A percentile compares a stretch with the other conserved stretches of the same genome.
These are phyloP conservation scores for Diutina mesorugosa DNA, from an alignment of 1,139 yeast genomes.

Conservation along the genomic window DNA sequence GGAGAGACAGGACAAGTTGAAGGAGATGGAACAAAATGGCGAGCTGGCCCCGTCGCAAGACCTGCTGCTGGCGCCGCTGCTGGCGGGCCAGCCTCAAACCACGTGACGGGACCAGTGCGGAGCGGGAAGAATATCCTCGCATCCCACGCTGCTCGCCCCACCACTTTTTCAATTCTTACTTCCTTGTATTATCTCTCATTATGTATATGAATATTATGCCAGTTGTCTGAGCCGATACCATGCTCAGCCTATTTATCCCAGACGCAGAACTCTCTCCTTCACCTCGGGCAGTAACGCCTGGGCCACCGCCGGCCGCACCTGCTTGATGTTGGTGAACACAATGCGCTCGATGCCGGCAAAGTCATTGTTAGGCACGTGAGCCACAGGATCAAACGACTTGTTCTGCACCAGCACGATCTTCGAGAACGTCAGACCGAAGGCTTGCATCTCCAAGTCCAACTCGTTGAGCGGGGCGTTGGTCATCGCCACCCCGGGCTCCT, in stretches of 20 bases:
- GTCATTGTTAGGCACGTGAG: conserved; percentile 26
- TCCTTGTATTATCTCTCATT: neutral
- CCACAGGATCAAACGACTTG: conserved; percentile 59
- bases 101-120: conserved; percentile 3
- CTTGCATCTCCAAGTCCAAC: conserved; percentile 45
- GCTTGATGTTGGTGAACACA: conserved; percentile 19
- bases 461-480: conserved; percentile 29
- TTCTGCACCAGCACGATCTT: conserved; percentile 51
- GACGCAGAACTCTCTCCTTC: neutral
- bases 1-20: conserved; percentile 43
- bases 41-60: neutral
- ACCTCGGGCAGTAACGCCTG: neutral
- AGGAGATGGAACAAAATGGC: conserved; percentile 16
- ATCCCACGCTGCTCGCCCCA: neutral
- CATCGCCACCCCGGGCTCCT: conserved; percentile 16
- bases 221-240: neutral
- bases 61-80: neutral
- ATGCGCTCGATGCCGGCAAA: conserved; percentile 16
- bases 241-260: neutral
- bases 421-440: conserved; percentile 82
- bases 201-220: neutral
- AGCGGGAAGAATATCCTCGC: neutral
- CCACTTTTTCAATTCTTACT: neutral
- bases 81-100: conserved; percentile 3
- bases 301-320: conserved; percentile 11